A percentile compares a stretch with the other conserved stretches of the same genome.
phyloP scores from a whole-genome alignment of 1,284 basidiomycete species.

The Cutaneotrichosporon dermatis region DNA sequence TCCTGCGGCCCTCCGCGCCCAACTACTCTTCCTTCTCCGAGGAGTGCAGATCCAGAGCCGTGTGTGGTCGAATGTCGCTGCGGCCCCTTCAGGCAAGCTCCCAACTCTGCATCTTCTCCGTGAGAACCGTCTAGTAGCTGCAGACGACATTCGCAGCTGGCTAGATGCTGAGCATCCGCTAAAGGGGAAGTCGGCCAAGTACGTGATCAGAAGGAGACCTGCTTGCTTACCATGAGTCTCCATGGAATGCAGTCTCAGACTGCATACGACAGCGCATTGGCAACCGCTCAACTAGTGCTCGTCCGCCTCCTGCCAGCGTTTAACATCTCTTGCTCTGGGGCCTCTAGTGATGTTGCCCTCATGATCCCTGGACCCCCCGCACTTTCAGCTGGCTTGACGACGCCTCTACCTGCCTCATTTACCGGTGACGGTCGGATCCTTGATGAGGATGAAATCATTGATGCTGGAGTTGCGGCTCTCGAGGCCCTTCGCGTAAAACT shows the following conservation, averaged over 20 bases:
- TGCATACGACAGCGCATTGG: slow-evolving; percentile 38
- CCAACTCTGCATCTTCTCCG: slow-evolving; percentile 30
- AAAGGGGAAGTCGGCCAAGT: slow-evolving; percentile 29
- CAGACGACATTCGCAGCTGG: slow-evolving; percentile 37
- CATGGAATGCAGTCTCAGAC: slow-evolving; percentile 29
- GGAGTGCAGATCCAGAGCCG: slow-evolving; percentile 29
- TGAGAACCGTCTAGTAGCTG: slow-evolving; percentile 29
- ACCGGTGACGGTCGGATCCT: slow-evolving; percentile 36
- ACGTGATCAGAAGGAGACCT: neutral
- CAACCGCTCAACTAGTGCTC: slow-evolving; percentile 35
- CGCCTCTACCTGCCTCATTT: slow-evolving; percentile 38
- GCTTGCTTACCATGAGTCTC: neutral
- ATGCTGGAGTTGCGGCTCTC: slow-evolving; percentile 29
- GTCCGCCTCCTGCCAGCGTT: slow-evolving; percentile 32
- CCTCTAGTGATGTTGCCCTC: slow-evolving; percentile 17
- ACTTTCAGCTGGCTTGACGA: slow-evolving; percentile 36
- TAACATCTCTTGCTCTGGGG: slow-evolving; percentile 15
- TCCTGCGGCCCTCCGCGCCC: slow-evolving; percentile 36
- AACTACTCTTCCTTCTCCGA: slow-evolving; percentile 42
- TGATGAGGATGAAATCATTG: slow-evolving; percentile 20
- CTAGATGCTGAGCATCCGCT: slow-evolving; percentile 33
- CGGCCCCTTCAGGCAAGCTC: slow-evolving; percentile 35
- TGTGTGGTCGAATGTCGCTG: slow-evolving; percentile 31
- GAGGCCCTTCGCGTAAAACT: slow-evolving; percentile 25
- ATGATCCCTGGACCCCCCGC: slow-evolving; percentile 32